Conservation (phyloP, 2,329 filamentous ascomycete genomes). For the Cytospora piceae region DNA sequence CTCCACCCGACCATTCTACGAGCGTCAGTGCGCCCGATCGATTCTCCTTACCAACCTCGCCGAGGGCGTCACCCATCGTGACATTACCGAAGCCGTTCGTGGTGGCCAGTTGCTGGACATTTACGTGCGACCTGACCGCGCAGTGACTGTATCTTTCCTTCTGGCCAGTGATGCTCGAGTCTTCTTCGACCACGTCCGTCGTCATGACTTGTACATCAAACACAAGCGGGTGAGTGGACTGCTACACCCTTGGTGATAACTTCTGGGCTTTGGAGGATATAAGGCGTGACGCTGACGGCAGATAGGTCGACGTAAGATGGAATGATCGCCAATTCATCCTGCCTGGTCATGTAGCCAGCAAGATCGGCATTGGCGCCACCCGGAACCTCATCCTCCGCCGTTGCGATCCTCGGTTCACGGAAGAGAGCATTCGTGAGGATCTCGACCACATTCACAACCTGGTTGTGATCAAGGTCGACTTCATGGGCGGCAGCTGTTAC, state of each 20-base stretch:
- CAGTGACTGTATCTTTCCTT: slow-evolving; percentile 72
- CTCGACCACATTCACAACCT: slow-evolving; percentile 84
- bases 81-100: slow-evolving; percentile 66
- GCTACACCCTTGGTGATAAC: slow-evolving; percentile 8
- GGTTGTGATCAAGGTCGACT: slow-evolving; percentile 67
- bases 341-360: slow-evolving; percentile 63
- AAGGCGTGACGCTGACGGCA: slow-evolving; percentile 9
- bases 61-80: slow-evolving; percentile 64
- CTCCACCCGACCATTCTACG: slow-evolving; percentile 36
- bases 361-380: slow-evolving; percentile 67
- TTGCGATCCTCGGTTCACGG: slow-evolving; percentile 62
- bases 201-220: slow-evolving; percentile 69
- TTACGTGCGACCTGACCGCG: slow-evolving; percentile 62
- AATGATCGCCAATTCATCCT: slow-evolving; percentile 71
- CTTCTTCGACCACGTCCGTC: slow-evolving; percentile 67
- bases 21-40: slow-evolving; percentile 55
- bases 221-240: slow-evolving; percentile 62
- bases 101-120: slow-evolving; percentile 74
- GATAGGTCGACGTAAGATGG: slow-evolving; percentile 71
- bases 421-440: slow-evolving; percentile 68
- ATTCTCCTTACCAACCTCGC: slow-evolving; percentile 66
- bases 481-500: slow-evolving; percentile 62
- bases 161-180: slow-evolving; percentile 63
- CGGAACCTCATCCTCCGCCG: slow-evolving; percentile 74
- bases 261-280: not conserved